Base-by-base conservation (phyloP, 805 yeast species). In the Zygosaccharomyces rouxii region DNA sequence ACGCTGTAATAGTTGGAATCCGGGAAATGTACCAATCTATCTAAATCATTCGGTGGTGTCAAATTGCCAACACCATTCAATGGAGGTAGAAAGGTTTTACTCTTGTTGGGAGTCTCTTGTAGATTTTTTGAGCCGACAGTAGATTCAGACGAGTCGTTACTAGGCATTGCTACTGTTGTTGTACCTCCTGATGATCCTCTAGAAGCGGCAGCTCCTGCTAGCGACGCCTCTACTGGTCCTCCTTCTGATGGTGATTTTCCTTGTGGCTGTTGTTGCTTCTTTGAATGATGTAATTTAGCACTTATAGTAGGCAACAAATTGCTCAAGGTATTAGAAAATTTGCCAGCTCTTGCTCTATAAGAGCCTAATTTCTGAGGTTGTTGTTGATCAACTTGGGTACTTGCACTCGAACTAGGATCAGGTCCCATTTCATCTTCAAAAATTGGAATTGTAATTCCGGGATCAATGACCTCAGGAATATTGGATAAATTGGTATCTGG, bases 241-340 rank as follows among this genome's bases (percentile, higher is more conserved):
- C 44, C 44, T 31, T 40, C 42, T n/a, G 48, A 19, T n/a, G 50
- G 52, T 11, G 48, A 33, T 10, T 33, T 23, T 19, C 25, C 25
- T n/a, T 29, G 35, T 10, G 35, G 26, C 25, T 28, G 37, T 9
- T 28, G 44, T 23, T 29, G 44, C 23, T 59, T 62, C 42, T 56
- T 59, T 31, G 56, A 53, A 40, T 60, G 59, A 41, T 66, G 70
- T 23, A 67, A 48, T 47, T 62, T 67, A 3, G 71, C 70, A 52
- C 70, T 64, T 11, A 67, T 59, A 4, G 60, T 60, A n/a, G 71
- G 71, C 14, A 67, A 49, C 38, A 67, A 48, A 46, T 60, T 66
- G 38, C 66, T 62, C 44, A 67, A 52, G 6, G 67, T 66, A 39
- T 63, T 65, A 11, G 70, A 63, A 38, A 67, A 60, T 38, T 60